These are phyloP conservation scores for Knufia petricola DNA, from an alignment of 2,329 filamentous ascomycete species.

Conservation along the genomic window DNA sequence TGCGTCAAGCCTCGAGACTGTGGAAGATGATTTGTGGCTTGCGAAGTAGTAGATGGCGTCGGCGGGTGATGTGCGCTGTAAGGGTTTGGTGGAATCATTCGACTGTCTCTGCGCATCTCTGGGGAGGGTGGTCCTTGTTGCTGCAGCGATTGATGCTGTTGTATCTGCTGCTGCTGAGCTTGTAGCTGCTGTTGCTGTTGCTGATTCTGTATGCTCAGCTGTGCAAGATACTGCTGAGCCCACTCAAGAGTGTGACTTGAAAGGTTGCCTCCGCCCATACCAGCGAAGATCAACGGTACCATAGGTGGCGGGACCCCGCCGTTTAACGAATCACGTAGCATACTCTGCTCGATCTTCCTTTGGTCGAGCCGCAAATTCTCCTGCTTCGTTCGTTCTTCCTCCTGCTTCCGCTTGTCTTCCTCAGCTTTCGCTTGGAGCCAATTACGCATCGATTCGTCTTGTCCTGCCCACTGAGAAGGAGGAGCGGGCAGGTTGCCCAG, in stretches of 20 bases:
- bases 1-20: constrained; percentile 22
- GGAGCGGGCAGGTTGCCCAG: constrained; percentile 52
- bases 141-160: constrained; percentile 28
- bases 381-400: constrained; percentile 58
- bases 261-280: constrained; percentile 55
- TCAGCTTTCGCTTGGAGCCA: constrained; percentile 64
- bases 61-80: constrained; percentile 25
- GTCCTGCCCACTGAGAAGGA: constrained; percentile 52
- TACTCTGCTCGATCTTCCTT: constrained; percentile 61
- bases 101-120: constrained; percentile 26
- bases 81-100: constrained; percentile 29
- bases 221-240: constrained; percentile 56
- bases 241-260: constrained; percentile 55
- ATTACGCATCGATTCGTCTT: constrained; percentile 60
- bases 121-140: constrained; percentile 23
- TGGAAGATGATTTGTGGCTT: constrained; percentile 7
- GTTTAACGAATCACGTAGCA: constrained; percentile 58
- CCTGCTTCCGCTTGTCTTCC: constrained; percentile 63
- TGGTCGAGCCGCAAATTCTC: constrained; percentile 62
- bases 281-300: constrained; percentile 65
- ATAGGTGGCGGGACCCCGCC: constrained; percentile 64
- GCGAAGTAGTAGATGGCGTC: constrained; percentile 21
- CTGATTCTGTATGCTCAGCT: constrained; percentile 32
- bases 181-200: constrained; percentile 42
- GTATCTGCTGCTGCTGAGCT: constrained; percentile 44